Base-by-base conservation (phyloP, 2,329 filamentous ascomycete species). In the Endothia cerciana region DNA sequence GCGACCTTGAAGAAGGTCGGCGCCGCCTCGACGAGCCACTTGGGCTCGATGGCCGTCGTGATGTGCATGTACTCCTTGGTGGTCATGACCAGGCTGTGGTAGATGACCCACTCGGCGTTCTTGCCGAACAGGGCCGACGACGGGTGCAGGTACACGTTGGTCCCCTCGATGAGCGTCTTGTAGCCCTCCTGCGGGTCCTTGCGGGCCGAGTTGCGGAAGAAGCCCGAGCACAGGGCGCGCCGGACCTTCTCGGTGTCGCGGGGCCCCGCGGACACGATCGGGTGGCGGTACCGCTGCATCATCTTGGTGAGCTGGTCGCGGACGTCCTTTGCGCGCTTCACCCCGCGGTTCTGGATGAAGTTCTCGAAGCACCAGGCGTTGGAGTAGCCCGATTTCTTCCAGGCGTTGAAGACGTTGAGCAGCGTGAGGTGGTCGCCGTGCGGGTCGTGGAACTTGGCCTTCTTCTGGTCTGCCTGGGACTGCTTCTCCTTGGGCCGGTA, bases 1-100 rank as follows among this genome's bases (percentile, higher is more conserved):
- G 95, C 94, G 4, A 98, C 93, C 85, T 97, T 97, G 88, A 98
- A 99, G 82, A 98, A 99, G 0, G 93, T 97, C 11, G 96, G 95
- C n/a, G 96, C 95, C 15, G 94, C 94, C 73, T 97, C 94, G 0
- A 98, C 93, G 28, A 99, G 85, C 88, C 88, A 91, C 74, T 97
- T 97, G 10, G 95, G 94, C 79, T 99, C 95, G 73, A 99, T 98
- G 4, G 87, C 87, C 3, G 93, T 97, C 17, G 93, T 95, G 75
- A 88, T 92, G 74, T 97, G 94, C 95, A 99, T 98, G 78, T 98
- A 99, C 80, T 99, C 95, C 80, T 97, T 94, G 30, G 91, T 96
- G 30, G 95, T 99, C 72, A 98, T 85, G 8, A 98, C 92, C 25
- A 99, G 83, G 62, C 88, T 90, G 74, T 97, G 90, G 76, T 97